Evolutionary conservation across 805 yeast species (phyloP), one percentile per base, ranked within the genome.

Genomic region (Lipomyces yamanashiensis): DNA sequence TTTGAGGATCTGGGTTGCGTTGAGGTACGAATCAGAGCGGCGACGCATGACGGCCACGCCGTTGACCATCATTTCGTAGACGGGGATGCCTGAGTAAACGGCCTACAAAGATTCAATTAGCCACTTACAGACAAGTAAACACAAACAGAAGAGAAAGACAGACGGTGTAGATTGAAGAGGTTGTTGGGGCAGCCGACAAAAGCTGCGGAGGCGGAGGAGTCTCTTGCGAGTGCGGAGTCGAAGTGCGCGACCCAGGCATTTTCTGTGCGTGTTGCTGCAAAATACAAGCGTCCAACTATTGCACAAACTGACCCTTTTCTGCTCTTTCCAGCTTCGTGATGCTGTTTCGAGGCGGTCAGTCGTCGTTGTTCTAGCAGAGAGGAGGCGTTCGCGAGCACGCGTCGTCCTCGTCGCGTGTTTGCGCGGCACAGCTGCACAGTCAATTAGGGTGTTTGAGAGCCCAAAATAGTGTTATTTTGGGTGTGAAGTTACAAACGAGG

Each of bases 1-100:
- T 71, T 86, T 87, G 59, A 88, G 77, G 40, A 87, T 82, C 74
- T 87, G 92, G 3, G 91, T 86, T 19, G 90, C 91, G 73, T 88
- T 88, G 68, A 88, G 82, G 79, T 85, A 84, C 13, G 87, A 81
- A 74, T 88, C 92, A 45, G 74, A 74, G 52, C 83, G 79, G 54
- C 92, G 78, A 58, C 90, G 79, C 90, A 87, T 87, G 39, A 87
- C 85, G 19, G 88, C 83, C 39, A 86, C 83, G 64, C 84, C 87
- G 49, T 80, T 76, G 45, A 87, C 85, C 68, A 82, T 84, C 75
- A 84, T 82, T 74, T 88, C 92, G 69, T 80, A 71, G 34, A 83
- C 85, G 4, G 86, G 85, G 17, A 84, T 83, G 66, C 83, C 85
- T 17, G 89, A 83, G 75, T 87, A 87, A 36, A 86, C 81, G 8